phyloP scores from a whole-genome alignment of 2,329 filamentous ascomycete genomes.

The Arthrobotrys iridis region DNA sequence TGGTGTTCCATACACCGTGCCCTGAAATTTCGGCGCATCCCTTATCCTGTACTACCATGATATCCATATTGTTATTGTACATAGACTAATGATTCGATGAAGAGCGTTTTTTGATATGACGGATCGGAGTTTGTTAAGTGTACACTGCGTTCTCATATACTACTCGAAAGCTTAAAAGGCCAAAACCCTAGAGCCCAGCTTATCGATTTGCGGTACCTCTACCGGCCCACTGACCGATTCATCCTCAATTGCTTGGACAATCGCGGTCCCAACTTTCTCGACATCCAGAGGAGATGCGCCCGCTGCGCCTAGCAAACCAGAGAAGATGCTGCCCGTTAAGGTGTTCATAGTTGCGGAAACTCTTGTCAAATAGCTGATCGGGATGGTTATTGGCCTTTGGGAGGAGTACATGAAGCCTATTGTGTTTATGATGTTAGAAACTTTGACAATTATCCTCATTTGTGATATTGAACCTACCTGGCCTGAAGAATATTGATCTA shows the following conservation, averaged over 20 bases:
- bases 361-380: conserved; percentile 80
- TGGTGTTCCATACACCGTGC: too few relatives aligned
- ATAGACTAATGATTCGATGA: conserved; percentile 8
- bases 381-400: conserved; percentile 81
- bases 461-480: conserved; percentile 66
- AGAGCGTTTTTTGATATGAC: conserved; percentile 1
- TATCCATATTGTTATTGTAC: not conserved
- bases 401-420: conserved; percentile 81
- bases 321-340: conserved; percentile 78
- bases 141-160: not conserved
- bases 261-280: conserved; percentile 85
- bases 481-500: conserved; percentile 80
- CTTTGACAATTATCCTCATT: not conserved
- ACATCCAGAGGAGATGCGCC: conserved; percentile 87
- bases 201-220: conserved; percentile 80
- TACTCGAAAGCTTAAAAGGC: not conserved
- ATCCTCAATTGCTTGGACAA: conserved; percentile 85
- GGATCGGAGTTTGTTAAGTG: conserved; percentile 11
- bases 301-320: conserved; percentile 78
- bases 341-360: conserved; percentile 80
- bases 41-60: too few relatives aligned
- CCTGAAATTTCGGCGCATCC: too few relatives aligned
- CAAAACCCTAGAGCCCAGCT: conserved; percentile 25
- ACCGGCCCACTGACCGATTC: conserved; percentile 77
- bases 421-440: conserved; percentile 8